Evolutionary conservation across 495 filamentous ascomycete species (phyloP).

Genomic region (Daldinia caldariorum): DNA sequence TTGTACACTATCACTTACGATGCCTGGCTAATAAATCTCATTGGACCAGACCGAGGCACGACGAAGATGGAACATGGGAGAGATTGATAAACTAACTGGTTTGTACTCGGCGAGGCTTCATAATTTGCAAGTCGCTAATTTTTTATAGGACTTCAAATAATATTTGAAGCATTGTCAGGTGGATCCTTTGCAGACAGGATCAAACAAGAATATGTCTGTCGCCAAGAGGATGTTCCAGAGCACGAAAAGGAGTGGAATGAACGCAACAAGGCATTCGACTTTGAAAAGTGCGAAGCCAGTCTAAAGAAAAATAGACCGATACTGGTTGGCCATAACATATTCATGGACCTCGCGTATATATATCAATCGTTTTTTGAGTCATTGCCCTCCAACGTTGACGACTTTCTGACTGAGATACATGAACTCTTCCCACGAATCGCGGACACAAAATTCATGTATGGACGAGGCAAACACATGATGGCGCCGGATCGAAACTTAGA

Average conservation of each 20-base stretch:
- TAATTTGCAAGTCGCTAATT: background rate
- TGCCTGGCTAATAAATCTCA: constrained; percentile 9
- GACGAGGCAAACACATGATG: constrained; percentile 57
- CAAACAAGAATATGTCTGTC: constrained; percentile 54
- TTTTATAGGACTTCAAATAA: constrained; percentile 67
- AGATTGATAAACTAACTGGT: constrained; percentile 21
- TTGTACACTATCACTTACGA: background rate
- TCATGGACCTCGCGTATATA: constrained; percentile 78
- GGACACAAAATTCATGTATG: constrained; percentile 82
- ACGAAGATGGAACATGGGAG: background rate
- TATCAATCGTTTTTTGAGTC: constrained; percentile 73
- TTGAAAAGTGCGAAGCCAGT: constrained; percentile 44
- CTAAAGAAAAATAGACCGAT: constrained; percentile 62
- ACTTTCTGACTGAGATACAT: constrained; percentile 66
- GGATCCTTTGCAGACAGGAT: constrained; percentile 63
- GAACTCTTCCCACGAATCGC: constrained; percentile 72
- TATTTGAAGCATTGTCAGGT: constrained; percentile 74
- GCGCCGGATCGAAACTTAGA: constrained; percentile 57
- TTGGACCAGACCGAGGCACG: constrained; percentile 14
- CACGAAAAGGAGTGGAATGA: constrained; percentile 35
- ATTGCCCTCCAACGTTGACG: constrained; percentile 68
- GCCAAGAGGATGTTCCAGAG: constrained; percentile 19
- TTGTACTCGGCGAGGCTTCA: background rate
- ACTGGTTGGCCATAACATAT: constrained; percentile 80
- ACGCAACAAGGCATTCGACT: constrained; percentile 27